Base-by-base conservation (phyloP, 2,329 filamentous ascomycete species). In the Ceratocystis cacaofunesta region DNA sequence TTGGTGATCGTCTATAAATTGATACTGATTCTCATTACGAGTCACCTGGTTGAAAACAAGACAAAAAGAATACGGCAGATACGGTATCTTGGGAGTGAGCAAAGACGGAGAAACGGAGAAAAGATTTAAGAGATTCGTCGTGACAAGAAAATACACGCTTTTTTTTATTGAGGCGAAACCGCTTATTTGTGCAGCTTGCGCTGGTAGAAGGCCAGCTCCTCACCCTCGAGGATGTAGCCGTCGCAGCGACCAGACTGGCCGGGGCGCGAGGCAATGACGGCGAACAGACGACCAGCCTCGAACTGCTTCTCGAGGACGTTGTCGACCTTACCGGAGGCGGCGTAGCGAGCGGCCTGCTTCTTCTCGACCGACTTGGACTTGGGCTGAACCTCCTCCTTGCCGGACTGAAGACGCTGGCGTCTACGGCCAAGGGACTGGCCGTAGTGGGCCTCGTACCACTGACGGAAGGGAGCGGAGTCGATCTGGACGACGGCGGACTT, bases 381-480 rank as follows among this genome's bases (percentile, higher is more conserved):
- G 89, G 96, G 95, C 73, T 77, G 78, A 73, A 87, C 85, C 80
- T 90, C 82, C 61, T 72, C 76, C 62, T 72, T 76, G 76, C 80
- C 74, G 67, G 75, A 75, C 76, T 78, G 80, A 80, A 95, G 92
- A 78, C 87, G 84, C 84, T 96, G 91, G 81, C 92, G 90, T 81
- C 88, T 88, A 75, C 92, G 89, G 78, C 94, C 94, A 70, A 99
- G 77, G 74, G 83, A 74, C 80, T 90, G 85, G 77, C 94, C 94
- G 85, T 99, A 99, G 88, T 99, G 94, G 73, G 94, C 90, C 87
- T 99, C 94, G 82, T 95, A 99, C 94, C 94, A 99, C 83, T 97
- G 92, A 79, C 94, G 86, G 90, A 99, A 99, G 73, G 94, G 94
- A 70, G 94, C 90, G 74, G 95, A 94, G 80, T 99, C 94, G 81